Conservation (phyloP, 2,329 filamentous ascomycete species). For the Alternaria panax region DNA sequence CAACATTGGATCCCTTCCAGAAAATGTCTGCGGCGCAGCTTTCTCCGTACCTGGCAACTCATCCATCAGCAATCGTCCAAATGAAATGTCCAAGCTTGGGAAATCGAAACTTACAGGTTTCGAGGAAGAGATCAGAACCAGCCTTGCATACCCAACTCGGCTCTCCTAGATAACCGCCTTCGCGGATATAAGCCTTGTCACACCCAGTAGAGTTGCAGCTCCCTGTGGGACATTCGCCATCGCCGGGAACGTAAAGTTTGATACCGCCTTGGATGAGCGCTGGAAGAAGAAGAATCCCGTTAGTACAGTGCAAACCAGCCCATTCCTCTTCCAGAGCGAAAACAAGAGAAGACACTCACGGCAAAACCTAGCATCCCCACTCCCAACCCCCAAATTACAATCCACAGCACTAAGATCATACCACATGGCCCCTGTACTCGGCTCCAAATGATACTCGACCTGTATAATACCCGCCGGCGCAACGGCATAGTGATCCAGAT, state of each 20-base stretch:
- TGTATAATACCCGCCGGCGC: conserved; percentile 33
- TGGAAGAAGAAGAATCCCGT: neutral
- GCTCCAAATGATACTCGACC: conserved; percentile 30
- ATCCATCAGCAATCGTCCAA: neutral
- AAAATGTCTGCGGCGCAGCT: conserved; percentile 14
- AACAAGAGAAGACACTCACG: conserved; percentile 7
- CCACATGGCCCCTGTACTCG: conserved; percentile 17
- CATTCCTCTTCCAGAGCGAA: too few relatives aligned
- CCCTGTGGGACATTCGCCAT: conserved; percentile 12
- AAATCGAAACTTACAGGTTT: conserved; percentile 19
- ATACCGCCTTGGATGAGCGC: conserved; percentile 31
- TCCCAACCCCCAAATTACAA: conserved; percentile 17
- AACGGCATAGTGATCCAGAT: conserved; percentile 23
- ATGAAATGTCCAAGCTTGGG: too few relatives aligned
- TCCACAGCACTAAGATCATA: conserved; percentile 35
- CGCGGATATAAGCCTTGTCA: conserved; percentile 21
- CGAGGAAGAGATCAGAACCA: conserved; percentile 28
- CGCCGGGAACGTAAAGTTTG: conserved; percentile 17
- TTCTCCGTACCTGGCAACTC: conserved; percentile 16
- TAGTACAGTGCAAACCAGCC: neutral
- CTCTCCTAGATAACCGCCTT: conserved; percentile 26
- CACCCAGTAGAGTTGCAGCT: conserved; percentile 19
- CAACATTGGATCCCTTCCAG: neutral
- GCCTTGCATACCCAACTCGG: conserved; percentile 26
- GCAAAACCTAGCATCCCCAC: conserved; percentile 24